These are phyloP conservation scores for Erigeron canadensis DNA, from an alignment of 129 eudicot species.

Conservation along the genomic window DNA sequence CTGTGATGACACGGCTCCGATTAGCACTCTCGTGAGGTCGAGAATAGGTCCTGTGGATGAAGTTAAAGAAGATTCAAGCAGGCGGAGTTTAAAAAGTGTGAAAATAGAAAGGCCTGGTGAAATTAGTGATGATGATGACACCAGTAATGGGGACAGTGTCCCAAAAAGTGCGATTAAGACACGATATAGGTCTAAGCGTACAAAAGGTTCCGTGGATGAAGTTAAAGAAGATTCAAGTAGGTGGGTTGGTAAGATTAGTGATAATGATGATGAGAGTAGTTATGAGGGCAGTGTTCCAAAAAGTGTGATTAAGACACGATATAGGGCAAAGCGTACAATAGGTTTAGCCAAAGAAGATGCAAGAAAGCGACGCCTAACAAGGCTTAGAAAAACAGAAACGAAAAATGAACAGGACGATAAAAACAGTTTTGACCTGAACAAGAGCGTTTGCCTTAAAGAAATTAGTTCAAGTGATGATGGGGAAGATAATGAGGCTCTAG, in stretches of 20 bases:
- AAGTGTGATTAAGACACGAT: too few species aligned
- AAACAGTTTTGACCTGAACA: not conserved
- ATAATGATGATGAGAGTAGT: too few species aligned
- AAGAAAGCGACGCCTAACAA: not conserved
- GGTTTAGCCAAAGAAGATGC: too few species aligned
- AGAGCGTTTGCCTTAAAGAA: not conserved
- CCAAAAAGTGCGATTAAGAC: too few species aligned
- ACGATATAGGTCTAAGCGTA: too few species aligned
- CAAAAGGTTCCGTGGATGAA: too few species aligned
- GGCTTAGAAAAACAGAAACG: constrained; percentile 32
- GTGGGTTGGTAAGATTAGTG: not conserved
- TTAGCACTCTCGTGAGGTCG: constrained; percentile 34
- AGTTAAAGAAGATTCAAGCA: constrained; percentile 13
- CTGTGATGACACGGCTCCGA: constrained; percentile 51
- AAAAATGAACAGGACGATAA: constrained; percentile 18
- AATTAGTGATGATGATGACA: too few species aligned
- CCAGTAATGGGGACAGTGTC: too few species aligned
- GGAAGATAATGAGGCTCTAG: constrained; percentile 30
- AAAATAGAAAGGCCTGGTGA: too few species aligned
- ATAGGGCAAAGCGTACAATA: too few species aligned
- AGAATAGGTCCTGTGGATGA: constrained; percentile 11
- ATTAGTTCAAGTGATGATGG: constrained; percentile 18
- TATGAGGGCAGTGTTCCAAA: too few species aligned
- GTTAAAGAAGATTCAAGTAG: constrained; percentile 9
- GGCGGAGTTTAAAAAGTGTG: constrained; percentile 15